Evolutionary conservation across 2,329 filamentous ascomycete genomes (phyloP).

Genomic region (Mycosphaerelloides madeirae): DNA sequence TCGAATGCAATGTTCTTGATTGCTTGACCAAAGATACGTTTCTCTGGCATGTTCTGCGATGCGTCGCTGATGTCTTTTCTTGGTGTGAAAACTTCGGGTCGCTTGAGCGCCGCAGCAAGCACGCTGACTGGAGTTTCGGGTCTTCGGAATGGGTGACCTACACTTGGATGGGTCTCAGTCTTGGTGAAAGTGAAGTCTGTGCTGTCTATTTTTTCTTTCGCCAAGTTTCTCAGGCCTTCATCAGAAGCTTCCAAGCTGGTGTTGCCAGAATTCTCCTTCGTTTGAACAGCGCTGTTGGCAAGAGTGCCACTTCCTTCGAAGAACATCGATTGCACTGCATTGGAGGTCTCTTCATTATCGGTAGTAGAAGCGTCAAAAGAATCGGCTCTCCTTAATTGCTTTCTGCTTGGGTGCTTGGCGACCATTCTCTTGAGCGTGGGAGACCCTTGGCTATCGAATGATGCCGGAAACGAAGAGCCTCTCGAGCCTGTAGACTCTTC

Average conservation of each 20-base stretch:
- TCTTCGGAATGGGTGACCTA: background rate
- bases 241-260: constrained; percentile 11
- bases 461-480: constrained; percentile 49
- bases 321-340: constrained; percentile 14
- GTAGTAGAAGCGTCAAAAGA: constrained; percentile 7
- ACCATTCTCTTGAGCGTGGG: constrained; percentile 10
- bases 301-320: constrained; percentile 19
- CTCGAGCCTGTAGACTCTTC: constrained; percentile 58
- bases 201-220: constrained; percentile 2
- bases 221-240: constrained; percentile 4
- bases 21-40: constrained; percentile 6
- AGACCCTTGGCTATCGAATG: constrained; percentile 37
- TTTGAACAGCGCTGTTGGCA: constrained; percentile 10
- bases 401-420: constrained; percentile 18
- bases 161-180: background rate
- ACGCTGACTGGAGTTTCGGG: background rate
- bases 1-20: constrained; percentile 7
- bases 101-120: background rate
- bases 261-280: constrained; percentile 11
- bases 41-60: background rate
- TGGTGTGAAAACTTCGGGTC: background rate
- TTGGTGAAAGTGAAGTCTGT: constrained; percentile 7
- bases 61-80: background rate
- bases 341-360: constrained; percentile 3
- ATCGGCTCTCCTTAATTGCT: constrained; percentile 1